Percentiles rank a stretch among this genome's conserved stretches.
Conservation (phyloP, 2,329 filamentous ascomycete genomes). For the Colletotrichum nymphaeae region DNA sequence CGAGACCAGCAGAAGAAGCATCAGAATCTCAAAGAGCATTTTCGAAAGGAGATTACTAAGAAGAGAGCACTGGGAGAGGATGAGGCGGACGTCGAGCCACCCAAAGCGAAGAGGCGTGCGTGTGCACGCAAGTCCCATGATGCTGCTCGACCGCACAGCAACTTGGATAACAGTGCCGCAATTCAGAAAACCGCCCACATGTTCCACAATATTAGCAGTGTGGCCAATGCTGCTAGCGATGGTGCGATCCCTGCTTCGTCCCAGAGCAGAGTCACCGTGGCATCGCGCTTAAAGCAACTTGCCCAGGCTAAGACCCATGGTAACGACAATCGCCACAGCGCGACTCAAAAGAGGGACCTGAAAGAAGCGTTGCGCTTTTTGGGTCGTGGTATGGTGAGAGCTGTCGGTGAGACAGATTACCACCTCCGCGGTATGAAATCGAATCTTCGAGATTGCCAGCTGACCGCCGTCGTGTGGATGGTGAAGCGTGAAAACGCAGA, state of each 20-base stretch:
- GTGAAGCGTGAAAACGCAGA: constrained; percentile 55
- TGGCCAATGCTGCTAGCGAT: background rate
- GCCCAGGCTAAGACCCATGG: background rate
- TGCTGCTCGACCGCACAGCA: background rate
- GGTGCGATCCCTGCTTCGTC: background rate
- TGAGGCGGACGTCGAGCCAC: background rate
- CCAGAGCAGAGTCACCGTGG: background rate
- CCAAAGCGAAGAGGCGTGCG: background rate
- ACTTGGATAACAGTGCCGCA: background rate
- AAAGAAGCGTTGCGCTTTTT: background rate
- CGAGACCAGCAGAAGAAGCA: background rate
- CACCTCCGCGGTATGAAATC: constrained; percentile 59
- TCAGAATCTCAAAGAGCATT: background rate
- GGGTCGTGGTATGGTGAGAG: constrained; percentile 38
- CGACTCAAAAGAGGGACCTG: background rate
- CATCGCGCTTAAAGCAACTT: background rate
- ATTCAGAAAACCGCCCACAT: too few relatives aligned
- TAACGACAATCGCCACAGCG: background rate
- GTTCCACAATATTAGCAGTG: too few relatives aligned
- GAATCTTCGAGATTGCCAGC: constrained; percentile 59
- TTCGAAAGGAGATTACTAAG: background rate
- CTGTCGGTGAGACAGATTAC: constrained; percentile 44
- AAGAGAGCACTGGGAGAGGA: background rate
- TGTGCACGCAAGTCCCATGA: background rate
- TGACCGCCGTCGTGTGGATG: constrained; percentile 66